Percentiles rank a stretch among this genome's conserved stretches.
Conservation (phyloP, 306 rosid species). For the Mucuna pruriens region DNA sequence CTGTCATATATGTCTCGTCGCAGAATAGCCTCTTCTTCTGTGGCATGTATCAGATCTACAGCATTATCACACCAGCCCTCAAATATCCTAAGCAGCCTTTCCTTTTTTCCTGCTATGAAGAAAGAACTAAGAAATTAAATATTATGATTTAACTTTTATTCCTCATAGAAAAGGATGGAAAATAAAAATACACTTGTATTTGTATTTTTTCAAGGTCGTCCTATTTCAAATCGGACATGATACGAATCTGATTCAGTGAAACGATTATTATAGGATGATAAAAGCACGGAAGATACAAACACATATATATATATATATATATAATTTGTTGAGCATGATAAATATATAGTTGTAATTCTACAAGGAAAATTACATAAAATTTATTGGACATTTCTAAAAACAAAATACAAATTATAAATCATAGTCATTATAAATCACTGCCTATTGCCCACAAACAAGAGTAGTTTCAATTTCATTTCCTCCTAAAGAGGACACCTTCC, state of each 20-base stretch:
- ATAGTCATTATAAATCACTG: background rate
- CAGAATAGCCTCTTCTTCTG: constrained; percentile 76
- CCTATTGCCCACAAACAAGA: background rate
- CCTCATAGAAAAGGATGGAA: background rate
- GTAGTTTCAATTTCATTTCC: background rate
- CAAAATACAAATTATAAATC: background rate
- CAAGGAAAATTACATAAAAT: too few relatives aligned
- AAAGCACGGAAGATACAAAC: background rate
- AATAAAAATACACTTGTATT: background rate
- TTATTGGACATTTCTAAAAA: background rate
- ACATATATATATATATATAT: background rate
- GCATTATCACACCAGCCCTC: constrained; percentile 93
- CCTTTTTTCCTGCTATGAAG: constrained; percentile 70
- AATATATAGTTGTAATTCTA: background rate
- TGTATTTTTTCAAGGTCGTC: background rate
- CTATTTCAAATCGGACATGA: background rate
- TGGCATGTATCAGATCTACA: constrained; percentile 68
- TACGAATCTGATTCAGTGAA: background rate
- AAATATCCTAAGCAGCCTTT: constrained; percentile 70
- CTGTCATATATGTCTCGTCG: constrained; percentile 82
- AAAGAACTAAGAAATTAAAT: constrained; percentile 6
- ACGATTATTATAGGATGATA: background rate
- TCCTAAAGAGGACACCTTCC: background rate
- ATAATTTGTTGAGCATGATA: background rate
- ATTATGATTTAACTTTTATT: background rate